Evolutionary conservation across 2,329 filamentous ascomycete species (phyloP).

Genomic region (Chrysoporthe cubensis): DNA sequence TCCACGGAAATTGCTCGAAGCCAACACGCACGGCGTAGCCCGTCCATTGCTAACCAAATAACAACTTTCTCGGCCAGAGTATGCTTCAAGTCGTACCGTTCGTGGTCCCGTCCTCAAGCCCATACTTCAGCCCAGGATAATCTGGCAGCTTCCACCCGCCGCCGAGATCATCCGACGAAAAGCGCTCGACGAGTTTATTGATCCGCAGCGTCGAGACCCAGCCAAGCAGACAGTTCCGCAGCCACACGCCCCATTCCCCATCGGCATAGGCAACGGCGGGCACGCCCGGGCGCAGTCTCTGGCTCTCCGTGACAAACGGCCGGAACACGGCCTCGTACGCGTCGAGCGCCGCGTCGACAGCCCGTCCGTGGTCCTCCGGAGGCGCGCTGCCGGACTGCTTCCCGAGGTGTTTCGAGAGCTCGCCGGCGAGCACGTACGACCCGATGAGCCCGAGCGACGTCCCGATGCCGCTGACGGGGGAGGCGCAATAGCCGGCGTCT

Average conservation of each 20-base stretch:
- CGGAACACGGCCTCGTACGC: slow-evolving; percentile 49
- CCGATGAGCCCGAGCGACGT: slow-evolving; percentile 53
- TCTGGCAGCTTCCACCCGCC: slow-evolving; percentile 26
- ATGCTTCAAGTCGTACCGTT: not conserved
- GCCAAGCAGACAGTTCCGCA: slow-evolving; percentile 15
- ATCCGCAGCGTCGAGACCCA: slow-evolving; percentile 10
- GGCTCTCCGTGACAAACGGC: slow-evolving; percentile 48
- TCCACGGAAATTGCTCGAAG: not conserved
- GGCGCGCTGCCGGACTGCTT: not conserved
- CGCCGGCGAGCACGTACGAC: slow-evolving; percentile 62
- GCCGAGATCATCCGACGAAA: slow-evolving; percentile 21
- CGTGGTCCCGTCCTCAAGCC: not conserved
- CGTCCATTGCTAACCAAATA: not conserved
- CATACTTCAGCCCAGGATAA: slow-evolving; percentile 19
- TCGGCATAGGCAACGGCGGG: slow-evolving; percentile 14
- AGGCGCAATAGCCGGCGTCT: slow-evolving; percentile 57
- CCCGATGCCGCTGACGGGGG: slow-evolving; percentile 54
- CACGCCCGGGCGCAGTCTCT: slow-evolving; percentile 35
- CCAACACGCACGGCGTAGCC: not conserved
- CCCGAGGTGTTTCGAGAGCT: slow-evolving; percentile 43
- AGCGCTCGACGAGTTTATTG: slow-evolving; percentile 12
- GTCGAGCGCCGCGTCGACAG: slow-evolving; percentile 41
- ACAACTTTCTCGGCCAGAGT: not conserved
- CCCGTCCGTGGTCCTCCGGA: slow-evolving; percentile 18
- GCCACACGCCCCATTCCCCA: slow-evolving; percentile 26